Conservation (phyloP, 768 basidiomycete species). For the Chiua virens region DNA sequence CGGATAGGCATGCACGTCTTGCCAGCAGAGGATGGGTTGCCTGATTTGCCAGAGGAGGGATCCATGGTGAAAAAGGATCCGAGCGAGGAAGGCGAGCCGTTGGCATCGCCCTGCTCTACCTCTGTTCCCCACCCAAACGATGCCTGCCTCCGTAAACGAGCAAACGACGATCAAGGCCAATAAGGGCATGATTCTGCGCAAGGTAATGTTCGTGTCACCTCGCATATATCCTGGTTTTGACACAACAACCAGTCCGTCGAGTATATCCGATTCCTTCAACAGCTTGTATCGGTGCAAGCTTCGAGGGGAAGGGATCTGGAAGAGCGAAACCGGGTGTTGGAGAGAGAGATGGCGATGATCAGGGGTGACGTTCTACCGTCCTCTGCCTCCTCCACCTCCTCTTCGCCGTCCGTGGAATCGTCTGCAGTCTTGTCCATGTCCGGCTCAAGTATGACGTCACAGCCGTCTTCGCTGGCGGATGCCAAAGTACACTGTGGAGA, state of each 20-base stretch:
- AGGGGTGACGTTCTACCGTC: slow-evolving; percentile 17
- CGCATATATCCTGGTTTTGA: slow-evolving; percentile 7
- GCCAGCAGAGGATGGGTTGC: slow-evolving; percentile 23
- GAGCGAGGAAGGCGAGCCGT: slow-evolving; percentile 27
- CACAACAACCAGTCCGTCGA: slow-evolving; percentile 41
- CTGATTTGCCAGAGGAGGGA: slow-evolving; percentile 31
- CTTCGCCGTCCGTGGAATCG: slow-evolving; percentile 18
- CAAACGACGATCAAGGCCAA: slow-evolving; percentile 76
- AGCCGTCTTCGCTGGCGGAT: slow-evolving; percentile 7
- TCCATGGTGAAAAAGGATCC: slow-evolving; percentile 29
- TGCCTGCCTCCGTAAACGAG: slow-evolving; percentile 17
- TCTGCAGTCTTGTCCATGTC: slow-evolving; percentile 20
- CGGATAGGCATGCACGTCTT: slow-evolving; percentile 25
- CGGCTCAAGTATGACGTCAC: slow-evolving; percentile 10
- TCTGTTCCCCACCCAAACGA: slow-evolving; percentile 9
- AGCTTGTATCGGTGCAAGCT: slow-evolving; percentile 79
- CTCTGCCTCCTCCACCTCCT: slow-evolving; percentile 11
- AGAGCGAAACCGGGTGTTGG: slow-evolving; percentile 53
- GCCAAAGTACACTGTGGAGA: slow-evolving; percentile 1
- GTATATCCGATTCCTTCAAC: slow-evolving; percentile 75
- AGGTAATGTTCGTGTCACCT: slow-evolving; percentile 39
- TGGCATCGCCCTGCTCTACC: slow-evolving; percentile 23
- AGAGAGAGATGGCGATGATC: slow-evolving; percentile 27
- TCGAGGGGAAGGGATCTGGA: slow-evolving; percentile 79
- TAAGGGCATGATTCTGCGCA: slow-evolving; percentile 91